A percentile compares a stretch with the other conserved stretches of the same genome.
phyloP scores from a whole-genome alignment of 768 basidiomycete genomes.

The Tulasnella sp. region DNA sequence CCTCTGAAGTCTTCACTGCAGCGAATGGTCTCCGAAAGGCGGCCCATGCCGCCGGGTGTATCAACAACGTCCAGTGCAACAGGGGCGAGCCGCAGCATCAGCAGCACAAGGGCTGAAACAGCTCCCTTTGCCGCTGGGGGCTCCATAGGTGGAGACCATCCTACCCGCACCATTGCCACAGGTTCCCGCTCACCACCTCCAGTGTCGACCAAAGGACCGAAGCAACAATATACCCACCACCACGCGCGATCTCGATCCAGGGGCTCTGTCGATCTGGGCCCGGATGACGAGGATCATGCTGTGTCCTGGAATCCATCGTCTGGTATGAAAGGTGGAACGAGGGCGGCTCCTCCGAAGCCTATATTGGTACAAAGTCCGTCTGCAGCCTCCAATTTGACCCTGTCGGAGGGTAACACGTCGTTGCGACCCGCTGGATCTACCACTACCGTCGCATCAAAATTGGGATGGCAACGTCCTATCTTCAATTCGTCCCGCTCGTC shows the following conservation, averaged over 20 bases:
- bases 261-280: background rate
- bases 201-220: background rate
- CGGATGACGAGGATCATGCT: background rate
- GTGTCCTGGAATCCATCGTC: background rate
- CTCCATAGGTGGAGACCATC: background rate
- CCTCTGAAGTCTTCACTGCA: background rate
- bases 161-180: background rate
- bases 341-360: conserved; percentile 3
- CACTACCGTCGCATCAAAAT: conserved; percentile 36
- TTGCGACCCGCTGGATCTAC: background rate
- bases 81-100: background rate
- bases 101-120: background rate
- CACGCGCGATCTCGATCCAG: background rate
- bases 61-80: background rate
- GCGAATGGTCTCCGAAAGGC: background rate
- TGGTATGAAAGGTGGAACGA: background rate
- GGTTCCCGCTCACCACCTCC: background rate
- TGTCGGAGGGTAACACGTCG: background rate
- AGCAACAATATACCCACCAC: background rate
- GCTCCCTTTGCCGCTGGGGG: background rate
- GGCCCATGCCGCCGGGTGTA: background rate
- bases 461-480: conserved; percentile 60
- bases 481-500: conserved; percentile 73
- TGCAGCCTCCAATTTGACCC: conserved; percentile 6
- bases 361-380: conserved; percentile 19